Evolutionary conservation across 305 asterid genomes (phyloP).

Genomic region (Ilex paraguariensis): DNA sequence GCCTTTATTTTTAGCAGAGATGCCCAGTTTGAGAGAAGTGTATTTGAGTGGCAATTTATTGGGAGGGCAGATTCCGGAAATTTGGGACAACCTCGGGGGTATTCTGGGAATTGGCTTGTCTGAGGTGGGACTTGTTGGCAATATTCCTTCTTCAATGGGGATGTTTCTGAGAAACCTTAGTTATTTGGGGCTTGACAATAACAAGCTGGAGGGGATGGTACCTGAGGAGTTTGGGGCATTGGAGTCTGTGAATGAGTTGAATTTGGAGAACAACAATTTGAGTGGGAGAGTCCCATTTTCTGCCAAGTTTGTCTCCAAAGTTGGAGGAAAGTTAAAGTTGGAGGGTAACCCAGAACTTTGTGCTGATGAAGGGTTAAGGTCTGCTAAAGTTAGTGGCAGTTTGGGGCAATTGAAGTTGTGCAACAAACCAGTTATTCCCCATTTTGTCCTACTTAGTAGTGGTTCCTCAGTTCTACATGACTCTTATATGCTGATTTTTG

Average conservation of each 20-base stretch:
- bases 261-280: conserved; percentile 68
- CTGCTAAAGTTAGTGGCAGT: conserved; percentile 32
- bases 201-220: conserved; percentile 54
- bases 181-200: conserved; percentile 68
- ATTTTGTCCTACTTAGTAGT: conserved; percentile 38
- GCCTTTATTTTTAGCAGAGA: conserved; percentile 50
- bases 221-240: conserved; percentile 62
- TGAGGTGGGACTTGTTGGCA: conserved; percentile 53
- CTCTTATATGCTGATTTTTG: conserved; percentile 22
- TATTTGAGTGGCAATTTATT: conserved; percentile 59
- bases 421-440: conserved; percentile 26
- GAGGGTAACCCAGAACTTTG: conserved; percentile 79
- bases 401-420: conserved; percentile 46
- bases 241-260: conserved; percentile 52
- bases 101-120: conserved; percentile 61
- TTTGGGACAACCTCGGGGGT: conserved; percentile 56
- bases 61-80: conserved; percentile 78
- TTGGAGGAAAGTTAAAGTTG: conserved; percentile 67
- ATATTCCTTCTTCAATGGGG: conserved; percentile 68
- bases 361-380: conserved; percentile 39
- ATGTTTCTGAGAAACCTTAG: conserved; percentile 35
- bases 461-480: conserved; percentile 17
- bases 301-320: conserved; percentile 36
- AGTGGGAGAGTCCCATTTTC: conserved; percentile 75
- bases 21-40: conserved; percentile 53